These are phyloP conservation scores for Vitellaria paradoxa DNA, from an alignment of 179 eudicot genomes.

Conservation along the genomic window DNA sequence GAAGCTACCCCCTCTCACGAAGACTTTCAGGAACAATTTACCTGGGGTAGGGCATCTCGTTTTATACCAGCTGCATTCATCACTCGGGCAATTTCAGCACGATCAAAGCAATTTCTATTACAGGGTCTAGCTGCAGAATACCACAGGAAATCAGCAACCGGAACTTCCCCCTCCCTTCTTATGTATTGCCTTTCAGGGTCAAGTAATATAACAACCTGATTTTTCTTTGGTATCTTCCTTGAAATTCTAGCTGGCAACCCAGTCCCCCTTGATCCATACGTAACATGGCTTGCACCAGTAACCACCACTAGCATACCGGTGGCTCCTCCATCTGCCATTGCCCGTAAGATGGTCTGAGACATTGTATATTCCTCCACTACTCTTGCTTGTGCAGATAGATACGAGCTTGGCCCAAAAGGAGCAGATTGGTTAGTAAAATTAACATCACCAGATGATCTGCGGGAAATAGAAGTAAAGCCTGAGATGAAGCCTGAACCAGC, in stretches of 20 bases:
- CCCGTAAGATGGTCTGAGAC: conserved; percentile 75
- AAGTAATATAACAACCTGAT: conserved; percentile 82
- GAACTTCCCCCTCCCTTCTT: conserved; percentile 91
- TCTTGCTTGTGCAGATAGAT: conserved; percentile 83
- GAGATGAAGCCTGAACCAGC: conserved; percentile 96
- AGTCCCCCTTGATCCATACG: conserved; percentile 84
- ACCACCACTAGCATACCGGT: conserved; percentile 85
- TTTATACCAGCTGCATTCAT: conserved; percentile 98
- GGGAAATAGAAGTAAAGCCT: conserved; percentile 66
- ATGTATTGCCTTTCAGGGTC: conserved; percentile 89
- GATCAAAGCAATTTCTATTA: conserved; percentile 93
- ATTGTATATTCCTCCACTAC: conserved; percentile 85
- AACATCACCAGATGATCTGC: conserved; percentile 59
- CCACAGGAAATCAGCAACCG: conserved; percentile 95
- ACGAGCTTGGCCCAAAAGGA: conserved; percentile 85
- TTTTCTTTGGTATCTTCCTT: conserved; percentile 87
- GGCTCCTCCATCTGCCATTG: conserved; percentile 61
- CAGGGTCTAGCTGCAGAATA: conserved; percentile 97
- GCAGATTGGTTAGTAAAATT: conserved; percentile 48
- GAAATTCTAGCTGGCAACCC: conserved; percentile 96
- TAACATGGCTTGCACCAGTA: conserved; percentile 88
- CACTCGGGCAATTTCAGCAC: conserved; percentile 97
- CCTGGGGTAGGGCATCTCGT: conserved; percentile 96
- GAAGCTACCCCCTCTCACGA: neutral
- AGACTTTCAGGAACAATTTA: conserved; percentile 24